These are phyloP conservation scores for Peronosclerospora sorghi DNA, from an alignment of 352 stramenopile genomes.

Conservation along the genomic window DNA sequence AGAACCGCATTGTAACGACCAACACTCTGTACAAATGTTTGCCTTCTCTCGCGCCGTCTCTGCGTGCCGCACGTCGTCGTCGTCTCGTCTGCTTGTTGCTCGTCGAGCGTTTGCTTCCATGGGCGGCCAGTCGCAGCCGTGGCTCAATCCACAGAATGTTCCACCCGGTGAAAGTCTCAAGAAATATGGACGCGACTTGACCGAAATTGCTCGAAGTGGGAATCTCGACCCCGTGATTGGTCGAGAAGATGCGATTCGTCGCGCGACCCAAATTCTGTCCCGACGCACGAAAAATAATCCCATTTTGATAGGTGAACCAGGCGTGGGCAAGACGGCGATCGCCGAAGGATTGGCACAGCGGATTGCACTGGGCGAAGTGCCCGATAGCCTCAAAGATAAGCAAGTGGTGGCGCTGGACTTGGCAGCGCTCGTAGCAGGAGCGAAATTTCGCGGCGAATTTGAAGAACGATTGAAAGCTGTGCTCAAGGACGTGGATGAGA, in stretches of 20 bases:
- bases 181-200: slow-evolving; percentile 73
- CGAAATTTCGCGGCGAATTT: slow-evolving; percentile 94
- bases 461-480: slow-evolving; percentile 95
- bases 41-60: not conserved
- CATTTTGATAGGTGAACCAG: slow-evolving; percentile 94
- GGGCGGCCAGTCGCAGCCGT: slow-evolving; percentile 18
- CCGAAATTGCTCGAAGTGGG: slow-evolving; percentile 51
- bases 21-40: too few species aligned
- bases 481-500: slow-evolving; percentile 91
- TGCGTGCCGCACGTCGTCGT: not conserved
- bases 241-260: slow-evolving; percentile 90
- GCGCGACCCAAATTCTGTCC: slow-evolving; percentile 92
- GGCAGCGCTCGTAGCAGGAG: slow-evolving; percentile 90
- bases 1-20: too few species aligned
- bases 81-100: not conserved
- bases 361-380: slow-evolving; percentile 90
- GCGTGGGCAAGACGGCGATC: slow-evolving; percentile 93
- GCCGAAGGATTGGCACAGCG: slow-evolving; percentile 93
- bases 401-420: slow-evolving; percentile 93
- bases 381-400: slow-evolving; percentile 90
- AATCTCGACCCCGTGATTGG: slow-evolving; percentile 91
- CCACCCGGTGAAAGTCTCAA: slow-evolving; percentile 62
- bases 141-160: slow-evolving; percentile 78
- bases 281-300: slow-evolving; percentile 98
- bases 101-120: slow-evolving; percentile 12